Evolutionary conservation across 306 rosid species (phyloP).

Genomic region (Myrica gale): DNA sequence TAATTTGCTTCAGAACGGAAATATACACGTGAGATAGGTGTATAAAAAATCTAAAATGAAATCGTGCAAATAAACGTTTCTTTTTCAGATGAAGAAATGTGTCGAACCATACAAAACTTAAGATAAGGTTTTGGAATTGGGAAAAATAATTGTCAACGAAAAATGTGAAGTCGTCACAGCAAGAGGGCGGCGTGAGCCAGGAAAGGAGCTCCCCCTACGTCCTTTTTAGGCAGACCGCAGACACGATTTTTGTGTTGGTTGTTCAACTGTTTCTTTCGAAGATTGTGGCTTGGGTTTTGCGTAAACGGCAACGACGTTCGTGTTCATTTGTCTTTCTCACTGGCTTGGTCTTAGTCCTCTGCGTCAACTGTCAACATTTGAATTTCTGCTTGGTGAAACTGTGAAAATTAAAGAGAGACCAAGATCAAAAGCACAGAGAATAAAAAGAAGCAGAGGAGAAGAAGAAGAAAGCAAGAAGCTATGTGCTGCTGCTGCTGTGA

Average conservation of each 20-base stretch:
- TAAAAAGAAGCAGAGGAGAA: neutral
- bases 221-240: too few species aligned
- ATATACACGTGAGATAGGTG: too few species aligned
- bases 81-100: too few species aligned
- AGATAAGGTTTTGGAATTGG: neutral
- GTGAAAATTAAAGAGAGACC: conserved; percentile 3
- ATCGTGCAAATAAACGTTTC: too few species aligned
- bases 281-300: neutral
- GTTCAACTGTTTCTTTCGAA: conserved; percentile 4
- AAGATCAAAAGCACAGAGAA: neutral
- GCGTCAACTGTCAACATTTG: conserved; percentile 33
- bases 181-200: neutral
- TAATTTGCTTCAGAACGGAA: too few species aligned
- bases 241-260: conserved; percentile 11
- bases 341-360: conserved; percentile 19
- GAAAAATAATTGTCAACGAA: too few species aligned
- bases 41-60: too few species aligned
- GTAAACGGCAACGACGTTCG: conserved; percentile 7
- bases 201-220: neutral
- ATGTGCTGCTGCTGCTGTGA: conserved; percentile 65
- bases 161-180: neutral
- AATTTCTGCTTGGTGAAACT: conserved; percentile 15
- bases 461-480: neutral
- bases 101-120: too few species aligned
- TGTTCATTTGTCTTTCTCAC: neutral